phyloP scores from a whole-genome alignment of 208 protist species.

The Acanthamoeba sp. region DNA sequence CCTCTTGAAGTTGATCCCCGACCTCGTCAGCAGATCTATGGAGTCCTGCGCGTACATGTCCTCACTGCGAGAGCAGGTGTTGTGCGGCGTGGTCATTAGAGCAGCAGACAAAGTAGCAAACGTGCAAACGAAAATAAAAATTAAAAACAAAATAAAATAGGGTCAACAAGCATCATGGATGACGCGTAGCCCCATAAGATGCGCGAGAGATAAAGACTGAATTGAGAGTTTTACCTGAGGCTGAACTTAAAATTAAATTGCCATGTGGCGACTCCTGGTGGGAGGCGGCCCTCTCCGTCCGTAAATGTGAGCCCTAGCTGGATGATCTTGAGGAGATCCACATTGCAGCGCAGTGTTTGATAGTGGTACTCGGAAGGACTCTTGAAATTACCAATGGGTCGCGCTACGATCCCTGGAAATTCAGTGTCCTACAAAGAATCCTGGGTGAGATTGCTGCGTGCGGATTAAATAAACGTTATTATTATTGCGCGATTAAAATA shows the following conservation, averaged over 20 bases:
- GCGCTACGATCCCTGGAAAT: conserved; percentile 98
- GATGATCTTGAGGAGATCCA: conserved; percentile 99
- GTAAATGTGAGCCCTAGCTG: conserved; percentile 98
- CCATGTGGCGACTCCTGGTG: conserved; percentile 96
- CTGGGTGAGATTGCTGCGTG: background rate
- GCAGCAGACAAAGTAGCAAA: no score
- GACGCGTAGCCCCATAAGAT: no score
- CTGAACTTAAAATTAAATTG: conserved; percentile 99
- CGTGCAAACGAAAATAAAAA: no score
- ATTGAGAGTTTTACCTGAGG: conserved; percentile 87
- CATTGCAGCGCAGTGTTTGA: conserved; percentile 98
- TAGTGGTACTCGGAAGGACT: conserved; percentile 97
- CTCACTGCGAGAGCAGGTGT: conserved; percentile 86
- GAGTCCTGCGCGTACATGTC: conserved; percentile 98
- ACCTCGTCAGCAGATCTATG: conserved; percentile 96
- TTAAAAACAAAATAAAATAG: conserved; percentile 13
- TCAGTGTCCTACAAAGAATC: conserved; percentile 96
- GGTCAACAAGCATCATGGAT: no score
- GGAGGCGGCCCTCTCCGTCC: conserved; percentile 97
- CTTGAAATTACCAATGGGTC: conserved; percentile 96
- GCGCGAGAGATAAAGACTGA: background rate
- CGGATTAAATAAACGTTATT: conserved; percentile 6
- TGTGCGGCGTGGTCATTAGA: no score
- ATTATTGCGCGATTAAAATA: no score
- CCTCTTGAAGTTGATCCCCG: conserved; percentile 98